Evolutionary conservation across 495 filamentous ascomycete species (phyloP), one percentile per base, ranked within the genome.

Genomic region (Aspergillus cavernicola): DNA sequence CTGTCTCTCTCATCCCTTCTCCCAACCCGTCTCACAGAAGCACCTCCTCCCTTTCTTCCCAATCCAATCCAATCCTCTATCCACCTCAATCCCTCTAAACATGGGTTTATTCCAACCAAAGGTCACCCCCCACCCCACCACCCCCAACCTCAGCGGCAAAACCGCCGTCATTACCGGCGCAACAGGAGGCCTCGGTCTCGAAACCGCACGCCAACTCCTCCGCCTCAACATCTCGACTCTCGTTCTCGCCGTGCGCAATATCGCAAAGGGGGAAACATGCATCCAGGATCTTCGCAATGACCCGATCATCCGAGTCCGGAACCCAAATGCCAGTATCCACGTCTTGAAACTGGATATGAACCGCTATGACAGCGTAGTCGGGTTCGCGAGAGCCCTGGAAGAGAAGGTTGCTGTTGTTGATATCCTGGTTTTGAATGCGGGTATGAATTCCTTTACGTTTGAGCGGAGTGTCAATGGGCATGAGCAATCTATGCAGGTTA

Each of bases 401-500:
- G 32, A 15, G 28, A 16, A 47, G 3, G 15, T 47, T 3, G 26
- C 43, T 10, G 15, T 29, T 15, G 15, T 47, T 3, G 43, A 47
- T 24, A 31, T 33, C 15, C 28, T 22, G 26, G 33, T 47, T 15
- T 26, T 47, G 11, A 73, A 73, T 42, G 70, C 69, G 0, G 70
- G 69, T 1, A 58, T 64, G 16, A 46, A 56, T 11, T 24, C 48
- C 22, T 15, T 64, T 26, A 59, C 59, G 24, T 59, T 52, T 13
- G 45, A 15, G 16, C 35, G 54, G n/a, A 64, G 53, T 36, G 42
- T 58, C 12, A 56, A 28, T 20, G 70, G 69, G 24, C 67, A 72
- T 43, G 66, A 72, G 35, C 46, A 53, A 4, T 52, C 49, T 12
- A 36, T 62, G 13, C 69, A 72, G 45, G 62, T 72, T 46, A 74